phyloP scores from a whole-genome alignment of 805 yeast genomes.

The Teunomyces lycoperdinae region DNA sequence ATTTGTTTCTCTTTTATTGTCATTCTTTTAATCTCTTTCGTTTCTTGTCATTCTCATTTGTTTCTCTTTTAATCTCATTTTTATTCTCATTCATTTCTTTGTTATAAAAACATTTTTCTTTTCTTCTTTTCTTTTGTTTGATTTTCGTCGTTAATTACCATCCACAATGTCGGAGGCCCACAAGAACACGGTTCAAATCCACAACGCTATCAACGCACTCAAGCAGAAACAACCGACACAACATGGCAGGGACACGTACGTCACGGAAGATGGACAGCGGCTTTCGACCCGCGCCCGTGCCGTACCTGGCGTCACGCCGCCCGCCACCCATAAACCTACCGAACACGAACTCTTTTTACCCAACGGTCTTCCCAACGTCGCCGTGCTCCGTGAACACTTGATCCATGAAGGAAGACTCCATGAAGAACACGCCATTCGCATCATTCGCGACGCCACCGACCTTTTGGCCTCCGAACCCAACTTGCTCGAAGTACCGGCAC shows the following conservation, averaged over 20 bases:
- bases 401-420: constrained; percentile 75
- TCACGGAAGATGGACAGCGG: constrained; percentile 57
- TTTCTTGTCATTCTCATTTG: too few species aligned
- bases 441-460: constrained; percentile 62
- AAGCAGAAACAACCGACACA: constrained; percentile 35
- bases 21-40: background rate
- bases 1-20: too few species aligned
- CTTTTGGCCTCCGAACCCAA: constrained; percentile 73
- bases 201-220: constrained; percentile 63
- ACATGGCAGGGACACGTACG: constrained; percentile 38
- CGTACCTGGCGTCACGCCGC: constrained; percentile 57
- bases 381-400: constrained; percentile 71
- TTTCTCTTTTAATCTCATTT: background rate
- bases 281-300: constrained; percentile 58
- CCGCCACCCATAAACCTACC: constrained; percentile 61
- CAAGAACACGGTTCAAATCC: constrained; percentile 53
- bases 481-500: constrained; percentile 78
- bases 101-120: too few species aligned
- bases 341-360: constrained; percentile 64
- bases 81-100: background rate
- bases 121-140: background rate
- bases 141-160: background rate
- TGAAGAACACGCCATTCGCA: constrained; percentile 66
- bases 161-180: constrained; percentile 7
- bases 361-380: constrained; percentile 69